Evolutionary conservation across 2,329 filamentous ascomycete genomes (phyloP), one percentile per base, ranked within the genome.

Genomic region (Monosporascus sp.): DNA sequence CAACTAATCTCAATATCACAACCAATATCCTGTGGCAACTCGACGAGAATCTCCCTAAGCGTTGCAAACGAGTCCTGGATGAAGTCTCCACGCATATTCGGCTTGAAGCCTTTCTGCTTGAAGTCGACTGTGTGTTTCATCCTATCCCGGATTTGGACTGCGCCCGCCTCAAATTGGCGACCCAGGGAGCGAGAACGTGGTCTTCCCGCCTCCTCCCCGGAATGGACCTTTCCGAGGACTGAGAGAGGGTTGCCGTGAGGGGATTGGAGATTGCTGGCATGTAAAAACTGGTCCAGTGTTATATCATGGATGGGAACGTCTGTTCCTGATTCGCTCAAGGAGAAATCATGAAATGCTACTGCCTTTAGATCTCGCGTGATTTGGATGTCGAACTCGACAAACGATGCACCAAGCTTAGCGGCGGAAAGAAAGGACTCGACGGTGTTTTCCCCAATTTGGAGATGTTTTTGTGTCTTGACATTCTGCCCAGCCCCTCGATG

Each of bases 281-380:
- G 56, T 49, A 65, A 62, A 55, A 70, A 72, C 62, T 76, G 73
- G 16, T 71, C 67, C 7, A 72, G 56, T 7, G 62, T 73, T 17
- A 75, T 49, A 49, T 67, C 67, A 57, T 76, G 70, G 19, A 75
- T 65, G 16, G 72, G 66, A 34, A 69, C 59, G 55, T 76, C 72
- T 4, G 71, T 71, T 2, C 73, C 73, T 5, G 69, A 67, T 53
- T 76, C 73, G 54, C 71, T 74, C 6, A 76, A 54, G 2, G 67
- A 68, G 50, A 73, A 75, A 55, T 75, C 72, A 54, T 75, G 72
- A 49, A 71, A 75, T 17, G 74, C 65, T 11, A 76, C 65, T 2
- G 73, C 70, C 11, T 70, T 60, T 38, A 66, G 59, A 48, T 76
- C 73, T 56, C 66, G 67, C 1, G 73, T 75, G 17, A 76, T 57